Evolutionary conservation across 2,329 filamentous ascomycete genomes (phyloP).

Genomic region (Chaetomium globosum): DNA sequence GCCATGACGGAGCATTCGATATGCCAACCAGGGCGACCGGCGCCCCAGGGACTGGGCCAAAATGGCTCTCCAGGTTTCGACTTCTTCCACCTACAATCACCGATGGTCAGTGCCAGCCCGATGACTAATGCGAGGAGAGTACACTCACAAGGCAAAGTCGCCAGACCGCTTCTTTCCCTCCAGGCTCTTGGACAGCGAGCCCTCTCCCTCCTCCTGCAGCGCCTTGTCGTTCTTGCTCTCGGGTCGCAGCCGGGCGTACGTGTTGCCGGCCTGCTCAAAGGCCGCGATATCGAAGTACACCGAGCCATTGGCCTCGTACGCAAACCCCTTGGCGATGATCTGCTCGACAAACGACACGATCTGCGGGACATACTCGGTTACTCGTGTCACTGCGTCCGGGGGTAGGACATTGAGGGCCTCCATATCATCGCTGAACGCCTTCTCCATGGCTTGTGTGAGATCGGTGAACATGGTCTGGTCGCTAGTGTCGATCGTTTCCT

Average conservation of each 20-base stretch:
- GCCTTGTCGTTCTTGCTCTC: conserved; percentile 83
- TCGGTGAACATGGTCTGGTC: conserved; percentile 79
- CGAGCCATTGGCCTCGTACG: conserved; percentile 77
- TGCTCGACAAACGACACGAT: conserved; percentile 83
- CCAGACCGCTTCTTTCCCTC: conserved; percentile 72
- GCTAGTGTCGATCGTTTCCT: conserved; percentile 62
- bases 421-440: conserved; percentile 88
- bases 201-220: conserved; percentile 86
- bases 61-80: conserved; percentile 89
- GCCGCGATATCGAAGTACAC: conserved; percentile 91
- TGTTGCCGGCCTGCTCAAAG: conserved; percentile 82
- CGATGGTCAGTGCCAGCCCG: not conserved
- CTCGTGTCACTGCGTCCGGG: conserved; percentile 80
- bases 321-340: conserved; percentile 83
- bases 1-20: conserved; percentile 98
- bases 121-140: too few species aligned
- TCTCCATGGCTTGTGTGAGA: conserved; percentile 82
- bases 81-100: conserved; percentile 65
- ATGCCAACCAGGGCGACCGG: conserved; percentile 90
- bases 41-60: conserved; percentile 87
- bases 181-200: conserved; percentile 67
- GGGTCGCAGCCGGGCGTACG: conserved; percentile 82
- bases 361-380: conserved; percentile 89
- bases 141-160: conserved; percentile 80
- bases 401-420: conserved; percentile 78